Percentiles rank a stretch among this genome's conserved stretches.
Conservation (phyloP, 768 basidiomycete species). For the Coprinopsis marcescibilis region DNA sequence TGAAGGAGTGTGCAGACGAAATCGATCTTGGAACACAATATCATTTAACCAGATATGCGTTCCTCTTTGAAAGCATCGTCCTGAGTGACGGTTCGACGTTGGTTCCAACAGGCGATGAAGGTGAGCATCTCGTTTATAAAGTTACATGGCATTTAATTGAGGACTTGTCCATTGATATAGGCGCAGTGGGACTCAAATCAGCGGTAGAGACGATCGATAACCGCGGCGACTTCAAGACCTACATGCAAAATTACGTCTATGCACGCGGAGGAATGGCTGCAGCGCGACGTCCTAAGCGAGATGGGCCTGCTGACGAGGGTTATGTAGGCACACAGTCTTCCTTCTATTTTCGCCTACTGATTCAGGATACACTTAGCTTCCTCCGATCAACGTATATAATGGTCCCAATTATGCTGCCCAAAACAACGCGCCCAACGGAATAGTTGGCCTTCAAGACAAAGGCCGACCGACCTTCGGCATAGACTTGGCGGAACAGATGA, state of each 20-base stretch:
- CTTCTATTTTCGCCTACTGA: constrained; percentile 5
- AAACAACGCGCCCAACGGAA: constrained; percentile 10
- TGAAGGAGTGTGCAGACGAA: constrained; percentile 95
- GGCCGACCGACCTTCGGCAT: constrained; percentile 87
- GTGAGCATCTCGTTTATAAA: constrained; percentile 29
- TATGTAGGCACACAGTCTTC: constrained; percentile 62
- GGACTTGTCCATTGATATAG: constrained; percentile 18
- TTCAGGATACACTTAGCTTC: constrained; percentile 39
- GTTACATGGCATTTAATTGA: not conserved
- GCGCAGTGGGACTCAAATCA: constrained; percentile 68
- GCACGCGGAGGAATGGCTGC: constrained; percentile 58
- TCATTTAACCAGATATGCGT: constrained; percentile 91
- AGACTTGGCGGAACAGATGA: constrained; percentile 89
- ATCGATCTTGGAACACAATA: constrained; percentile 98
- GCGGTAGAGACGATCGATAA: constrained; percentile 92
- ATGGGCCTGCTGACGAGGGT: constrained; percentile 87
- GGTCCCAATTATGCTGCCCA: constrained; percentile 11
- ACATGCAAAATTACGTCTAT: constrained; percentile 96
- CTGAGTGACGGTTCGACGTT: constrained; percentile 85
- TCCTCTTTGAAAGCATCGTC: constrained; percentile 86
- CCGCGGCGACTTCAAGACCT: constrained; percentile 89
- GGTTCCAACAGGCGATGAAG: constrained; percentile 69
- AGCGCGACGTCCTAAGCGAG: constrained; percentile 71
- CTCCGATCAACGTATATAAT: constrained; percentile 36
- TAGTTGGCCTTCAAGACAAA: constrained; percentile 42